Percentiles rank a stretch among this genome's conserved stretches.
Evolutionary conservation across 2,329 filamentous ascomycete genomes (phyloP).

Genomic region (Fusarium pseudograminearum): DNA sequence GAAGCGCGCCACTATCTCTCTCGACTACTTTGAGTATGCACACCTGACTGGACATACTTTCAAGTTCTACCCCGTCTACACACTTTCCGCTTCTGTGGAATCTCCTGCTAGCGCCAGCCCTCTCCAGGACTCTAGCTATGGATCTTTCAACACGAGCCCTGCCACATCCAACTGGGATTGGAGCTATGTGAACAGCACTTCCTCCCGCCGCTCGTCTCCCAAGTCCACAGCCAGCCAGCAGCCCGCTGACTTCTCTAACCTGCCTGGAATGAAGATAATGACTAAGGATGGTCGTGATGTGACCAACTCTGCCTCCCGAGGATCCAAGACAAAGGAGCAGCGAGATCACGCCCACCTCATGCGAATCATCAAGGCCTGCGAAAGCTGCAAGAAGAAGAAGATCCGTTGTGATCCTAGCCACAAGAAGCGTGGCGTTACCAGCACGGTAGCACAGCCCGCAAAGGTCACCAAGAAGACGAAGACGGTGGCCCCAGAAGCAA

Average conservation of each 20-base stretch:
- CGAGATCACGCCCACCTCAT: slow-evolving; percentile 75
- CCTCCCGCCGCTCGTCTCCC: slow-evolving; percentile 48
- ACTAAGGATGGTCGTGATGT: slow-evolving; percentile 73
- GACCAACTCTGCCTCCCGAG: slow-evolving; percentile 71
- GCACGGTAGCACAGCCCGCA: slow-evolving; percentile 47
- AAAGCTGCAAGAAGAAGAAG: slow-evolving; percentile 72
- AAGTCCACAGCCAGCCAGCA: slow-evolving; percentile 50
- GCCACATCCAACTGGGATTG: slow-evolving; percentile 62
- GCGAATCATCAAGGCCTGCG: slow-evolving; percentile 76
- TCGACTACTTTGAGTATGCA: slow-evolving; percentile 69
- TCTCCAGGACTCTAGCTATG: slow-evolving; percentile 60
- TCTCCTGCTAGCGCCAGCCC: slow-evolving; percentile 60
- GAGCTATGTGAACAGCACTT: slow-evolving; percentile 53
- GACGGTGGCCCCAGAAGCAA: slow-evolving; percentile 36
- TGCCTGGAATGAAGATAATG: slow-evolving; percentile 75
- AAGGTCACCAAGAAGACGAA: slow-evolving; percentile 60
- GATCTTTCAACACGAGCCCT: slow-evolving; percentile 63
- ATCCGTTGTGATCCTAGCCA: slow-evolving; percentile 71
- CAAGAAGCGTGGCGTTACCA: slow-evolving; percentile 60
- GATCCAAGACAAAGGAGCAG: slow-evolving; percentile 76
- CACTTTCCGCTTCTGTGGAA: slow-evolving; percentile 51
- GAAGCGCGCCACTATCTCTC: slow-evolving; percentile 68
- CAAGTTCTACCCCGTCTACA: slow-evolving; percentile 69
- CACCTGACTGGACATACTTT: slow-evolving; percentile 67
- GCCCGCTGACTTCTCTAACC: slow-evolving; percentile 61